Evolutionary conservation across 169 alveolate species (phyloP), one percentile per base, ranked within the genome.

Genomic region (Plasmodium gonderi): DNA sequence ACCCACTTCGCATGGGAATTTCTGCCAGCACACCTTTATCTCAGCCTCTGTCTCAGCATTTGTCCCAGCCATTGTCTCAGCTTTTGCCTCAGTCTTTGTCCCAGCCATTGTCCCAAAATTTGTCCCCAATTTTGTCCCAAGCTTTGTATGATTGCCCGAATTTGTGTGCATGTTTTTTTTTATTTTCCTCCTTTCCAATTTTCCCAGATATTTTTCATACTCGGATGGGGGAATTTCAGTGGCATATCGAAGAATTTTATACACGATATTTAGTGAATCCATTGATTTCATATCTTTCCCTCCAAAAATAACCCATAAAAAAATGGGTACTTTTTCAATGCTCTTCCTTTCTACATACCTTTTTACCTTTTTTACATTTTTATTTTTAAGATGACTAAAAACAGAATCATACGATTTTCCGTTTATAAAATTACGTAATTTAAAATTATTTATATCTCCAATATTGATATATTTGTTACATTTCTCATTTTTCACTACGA

Each of bases 271-370:
- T 74, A 87, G 31, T 11, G 93, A 87, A 9, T 87, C 93, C 79
- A 87, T 87, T 12, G 93, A 87, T 9, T 87, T 87, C 93, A 87
- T 87, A 60, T 87, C 93, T 23, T 87, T 87, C 33, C 93, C 93
- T 8, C 93, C 93, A 51, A 87, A 87, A 42, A 87, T 75, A n/a
- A 87, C 72, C 93, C 93, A 87, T 20, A 87, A 11, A 26, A 33
- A 87, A 7, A 87, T 87, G 6, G 93, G 93, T 20, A 87, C 69
- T 23, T 75, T 72, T 14, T 20, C 79, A 26, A 9, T 23, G 40
- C 2, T 74, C 42, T 38, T 49, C 72, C 31, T 67, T 65, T 51
- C n/a, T 49, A 65, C 23, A 8, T 87, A 38, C 49, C 8, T 67
- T 78, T 87, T 87, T 38, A 75, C 68, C 31, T 87, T 87, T 40